Base-by-base conservation (phyloP, 176 grass and related monocot species). In the Guadua angustifolia region DNA sequence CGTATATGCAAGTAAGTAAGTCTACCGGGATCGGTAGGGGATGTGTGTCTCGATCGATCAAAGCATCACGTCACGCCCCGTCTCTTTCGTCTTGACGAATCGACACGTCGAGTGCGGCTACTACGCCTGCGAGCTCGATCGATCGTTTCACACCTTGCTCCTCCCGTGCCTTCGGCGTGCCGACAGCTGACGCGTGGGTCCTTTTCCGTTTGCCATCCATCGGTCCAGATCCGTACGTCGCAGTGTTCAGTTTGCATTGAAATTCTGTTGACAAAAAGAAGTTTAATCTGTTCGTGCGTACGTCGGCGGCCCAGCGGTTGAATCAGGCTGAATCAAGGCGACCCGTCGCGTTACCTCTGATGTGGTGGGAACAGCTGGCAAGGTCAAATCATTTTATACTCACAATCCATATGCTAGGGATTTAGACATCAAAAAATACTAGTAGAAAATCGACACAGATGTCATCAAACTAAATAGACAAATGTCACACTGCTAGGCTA, bases 91-190 rank as follows among this genome's bases (percentile, higher is more conserved):
- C 12, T 77, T 44, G 74, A 78, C 74, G 43, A 79, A 9, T 17
- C 18, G 74, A 55, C 80, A 36, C 73, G 80, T 26, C 49, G 45
- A 15, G 21, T 21, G 55, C 65, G n/a, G 72, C 53, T 17, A 73
- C 53, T 17, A 73, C 46, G 71, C 17, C 47, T 18, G 21, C 69
- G 22, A 4, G 10, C 26, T 19, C 68, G n/a, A n/a, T n/a, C n/a
- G n/a, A n/a, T n/a, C n/a, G 38, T 63, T 84, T 74, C 81, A 89
- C 81, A 84, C 75, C 26, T 35, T 11, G 25, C 25, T 7, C 49
- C 33, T 33, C 24, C 17, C 13, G 56, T 24, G 76, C 57, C 77
- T 69, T 52, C 29, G 46, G 73, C 65, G 17, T 14, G 77, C 46
- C 47, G 79, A 26, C 78, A 66, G 1, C 71, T 60, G 32, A 66